A percentile compares a stretch with the other conserved stretches of the same genome.
Evolutionary conservation across 805 yeast genomes (phyloP).

Genomic region (Yarrowia deformans): DNA sequence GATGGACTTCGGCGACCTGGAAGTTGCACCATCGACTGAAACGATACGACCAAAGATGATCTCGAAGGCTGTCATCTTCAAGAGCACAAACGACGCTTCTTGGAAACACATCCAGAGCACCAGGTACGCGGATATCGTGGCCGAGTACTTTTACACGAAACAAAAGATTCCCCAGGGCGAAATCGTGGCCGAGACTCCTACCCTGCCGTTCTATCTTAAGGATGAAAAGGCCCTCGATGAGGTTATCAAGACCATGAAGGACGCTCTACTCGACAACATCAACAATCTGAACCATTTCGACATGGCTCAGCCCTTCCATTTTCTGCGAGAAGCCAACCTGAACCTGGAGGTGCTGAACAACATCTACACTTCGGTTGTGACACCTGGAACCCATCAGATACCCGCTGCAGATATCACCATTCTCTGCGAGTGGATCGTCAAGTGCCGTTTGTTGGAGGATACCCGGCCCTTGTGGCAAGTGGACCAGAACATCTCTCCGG

Average conservation of each 20-base stretch:
- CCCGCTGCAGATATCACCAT: neutral
- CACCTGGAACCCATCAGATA: neutral
- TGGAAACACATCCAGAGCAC: conserved; percentile 27
- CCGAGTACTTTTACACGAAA: neutral
- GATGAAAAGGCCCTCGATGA: neutral
- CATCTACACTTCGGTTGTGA: conserved; percentile 3
- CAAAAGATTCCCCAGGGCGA: conserved; percentile 30
- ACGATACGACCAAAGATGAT: neutral
- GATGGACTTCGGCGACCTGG: neutral
- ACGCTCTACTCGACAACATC: conserved; percentile 1
- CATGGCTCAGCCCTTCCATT: conserved; percentile 17
- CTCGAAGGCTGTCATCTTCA: neutral
- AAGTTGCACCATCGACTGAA: no score
- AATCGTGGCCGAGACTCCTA: neutral
- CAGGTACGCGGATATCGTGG: conserved; percentile 20
- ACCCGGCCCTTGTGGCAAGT: conserved; percentile 25
- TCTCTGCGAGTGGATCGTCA: conserved; percentile 19
- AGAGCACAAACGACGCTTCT: neutral
- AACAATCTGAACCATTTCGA: conserved; percentile 22
- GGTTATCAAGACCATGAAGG: conserved; percentile 6
- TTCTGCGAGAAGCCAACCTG: conserved; percentile 11
- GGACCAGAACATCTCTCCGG: conserved; percentile 1
- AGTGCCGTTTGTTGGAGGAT: conserved; percentile 24
- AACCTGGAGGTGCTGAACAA: conserved; percentile 5
- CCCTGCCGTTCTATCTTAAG: conserved; percentile 9